Evolutionary conservation across 371 early-diverging fungal genomes (phyloP).

Genomic region (Syncephalastrum monosporum): DNA sequence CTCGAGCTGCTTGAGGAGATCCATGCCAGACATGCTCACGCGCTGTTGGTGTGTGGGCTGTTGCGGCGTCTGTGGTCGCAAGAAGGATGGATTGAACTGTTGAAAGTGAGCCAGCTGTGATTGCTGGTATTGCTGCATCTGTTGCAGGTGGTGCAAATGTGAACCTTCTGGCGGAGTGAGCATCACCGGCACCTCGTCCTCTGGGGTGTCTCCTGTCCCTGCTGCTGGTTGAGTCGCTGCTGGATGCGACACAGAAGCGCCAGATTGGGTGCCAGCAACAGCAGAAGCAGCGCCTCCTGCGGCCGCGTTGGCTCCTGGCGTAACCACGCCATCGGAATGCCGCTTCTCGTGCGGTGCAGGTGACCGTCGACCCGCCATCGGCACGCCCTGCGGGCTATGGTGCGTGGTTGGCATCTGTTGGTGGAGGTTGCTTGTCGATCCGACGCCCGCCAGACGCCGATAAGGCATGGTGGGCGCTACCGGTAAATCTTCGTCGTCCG

Average conservation of each 20-base stretch:
- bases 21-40: constrained; percentile 47
- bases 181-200: not conserved
- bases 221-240: constrained; percentile 2
- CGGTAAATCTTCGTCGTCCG: constrained; percentile 12
- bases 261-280: constrained; percentile 8
- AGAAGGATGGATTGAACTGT: constrained; percentile 17
- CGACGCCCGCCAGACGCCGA: constrained; percentile 14
- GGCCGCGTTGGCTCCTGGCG: no score
- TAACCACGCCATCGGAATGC: not conserved
- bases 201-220: constrained; percentile 1
- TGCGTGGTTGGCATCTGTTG: no score
- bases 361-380: constrained; percentile 8
- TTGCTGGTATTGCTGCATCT: constrained; percentile 29
- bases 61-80: constrained; percentile 20
- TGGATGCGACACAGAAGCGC: constrained; percentile 4
- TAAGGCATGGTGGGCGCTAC: constrained; percentile 12
- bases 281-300: constrained; percentile 3
- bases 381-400: no score
- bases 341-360: constrained; percentile 9
- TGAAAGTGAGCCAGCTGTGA: constrained; percentile 30
- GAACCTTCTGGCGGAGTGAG: constrained; percentile 19
- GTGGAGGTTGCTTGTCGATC: constrained; percentile 16
- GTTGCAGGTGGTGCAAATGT: constrained; percentile 27
- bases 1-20: constrained; percentile 42
- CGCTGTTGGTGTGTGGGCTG: constrained; percentile 17